Percentiles rank a stretch among this genome's conserved stretches.
Evolutionary conservation across 1,139 yeast genomes (phyloP).

Genomic region (Debaryomycetaceae sp.): DNA sequence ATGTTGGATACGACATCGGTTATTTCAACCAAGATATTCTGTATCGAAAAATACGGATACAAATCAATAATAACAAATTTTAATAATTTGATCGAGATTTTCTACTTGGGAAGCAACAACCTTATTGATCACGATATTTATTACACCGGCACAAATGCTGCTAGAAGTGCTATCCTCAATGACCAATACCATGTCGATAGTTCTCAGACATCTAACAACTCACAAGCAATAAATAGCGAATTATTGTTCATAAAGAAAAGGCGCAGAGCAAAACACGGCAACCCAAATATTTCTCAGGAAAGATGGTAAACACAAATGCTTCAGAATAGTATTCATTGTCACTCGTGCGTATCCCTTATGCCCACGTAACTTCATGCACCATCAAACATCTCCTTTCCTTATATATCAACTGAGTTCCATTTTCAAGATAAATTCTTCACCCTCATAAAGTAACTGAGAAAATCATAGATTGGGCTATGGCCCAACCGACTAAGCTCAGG

Average conservation of each 20-base stretch:
- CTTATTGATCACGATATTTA: slow-evolving; percentile 41
- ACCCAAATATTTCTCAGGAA: background rate
- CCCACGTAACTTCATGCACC: too few relatives aligned
- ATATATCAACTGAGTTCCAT: too few relatives aligned
- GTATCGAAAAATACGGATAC: slow-evolving; percentile 62
- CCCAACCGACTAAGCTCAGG: too few relatives aligned
- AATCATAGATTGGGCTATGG: too few relatives aligned
- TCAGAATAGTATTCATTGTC: too few relatives aligned
- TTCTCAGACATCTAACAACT: slow-evolving; percentile 12
- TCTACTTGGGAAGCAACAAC: slow-evolving; percentile 65
- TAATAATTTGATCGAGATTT: slow-evolving; percentile 67
- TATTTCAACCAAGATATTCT: slow-evolving; percentile 42
- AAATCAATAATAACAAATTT: slow-evolving; percentile 72
- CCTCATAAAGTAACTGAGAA: too few relatives aligned
- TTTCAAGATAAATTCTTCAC: too few relatives aligned
- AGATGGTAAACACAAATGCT: too few relatives aligned
- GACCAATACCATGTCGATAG: slow-evolving; percentile 21
- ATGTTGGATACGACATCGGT: slow-evolving; percentile 22
- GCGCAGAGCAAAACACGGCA: slow-evolving; percentile 33
- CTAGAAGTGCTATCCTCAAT: slow-evolving; percentile 20
- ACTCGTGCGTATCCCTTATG: too few relatives aligned
- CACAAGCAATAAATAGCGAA: slow-evolving; percentile 22
- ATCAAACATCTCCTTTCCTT: too few relatives aligned
- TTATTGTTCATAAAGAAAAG: slow-evolving; percentile 51
- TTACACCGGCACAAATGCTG: slow-evolving; percentile 31